Percentiles rank a stretch among this genome's conserved stretches.
These are phyloP conservation scores for Lonicera japonica DNA, from an alignment of 129 eudicot genomes.

Conservation along the genomic window DNA sequence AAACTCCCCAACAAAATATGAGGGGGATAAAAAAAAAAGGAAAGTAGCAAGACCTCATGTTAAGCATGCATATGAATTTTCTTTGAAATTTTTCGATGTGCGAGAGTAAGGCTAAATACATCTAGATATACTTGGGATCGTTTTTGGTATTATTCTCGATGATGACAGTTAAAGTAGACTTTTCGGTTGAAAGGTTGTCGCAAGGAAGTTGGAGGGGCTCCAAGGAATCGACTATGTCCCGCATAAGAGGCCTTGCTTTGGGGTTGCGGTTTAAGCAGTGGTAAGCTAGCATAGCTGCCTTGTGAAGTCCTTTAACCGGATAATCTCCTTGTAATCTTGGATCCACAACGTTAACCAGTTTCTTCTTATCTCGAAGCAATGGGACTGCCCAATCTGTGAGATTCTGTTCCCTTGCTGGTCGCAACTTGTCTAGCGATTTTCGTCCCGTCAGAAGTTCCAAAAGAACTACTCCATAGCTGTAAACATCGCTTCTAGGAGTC, in stretches of 20 bases:
- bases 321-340: constrained; percentile 75
- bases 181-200: constrained; percentile 23
- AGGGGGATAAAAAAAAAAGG: constrained; percentile 3
- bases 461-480: constrained; percentile 88
- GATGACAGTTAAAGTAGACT: constrained; percentile 32
- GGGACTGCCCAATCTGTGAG: constrained; percentile 97
- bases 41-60: constrained; percentile 8
- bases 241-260: constrained; percentile 91
- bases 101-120: too few species aligned
- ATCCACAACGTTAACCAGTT: constrained; percentile 63
- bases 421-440: constrained; percentile 82
- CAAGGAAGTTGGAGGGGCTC: constrained; percentile 77
- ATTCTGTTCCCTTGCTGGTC: constrained; percentile 85
- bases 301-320: constrained; percentile 79
- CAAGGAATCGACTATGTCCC: constrained; percentile 89
- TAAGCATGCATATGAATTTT: not conserved
- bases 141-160: constrained; percentile 24
- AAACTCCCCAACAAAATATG: constrained; percentile 17
- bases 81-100: too few species aligned
- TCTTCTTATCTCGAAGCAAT: constrained; percentile 77
- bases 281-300: constrained; percentile 94
- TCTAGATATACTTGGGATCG: not conserved
- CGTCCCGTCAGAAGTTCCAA: constrained; percentile 91
- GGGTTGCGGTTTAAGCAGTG: constrained; percentile 95
- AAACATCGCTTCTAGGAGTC: constrained; percentile 89